phyloP scores from a whole-genome alignment of 2,329 filamentous ascomycete genomes.

The Pyrenophora tritici-repentis region DNA sequence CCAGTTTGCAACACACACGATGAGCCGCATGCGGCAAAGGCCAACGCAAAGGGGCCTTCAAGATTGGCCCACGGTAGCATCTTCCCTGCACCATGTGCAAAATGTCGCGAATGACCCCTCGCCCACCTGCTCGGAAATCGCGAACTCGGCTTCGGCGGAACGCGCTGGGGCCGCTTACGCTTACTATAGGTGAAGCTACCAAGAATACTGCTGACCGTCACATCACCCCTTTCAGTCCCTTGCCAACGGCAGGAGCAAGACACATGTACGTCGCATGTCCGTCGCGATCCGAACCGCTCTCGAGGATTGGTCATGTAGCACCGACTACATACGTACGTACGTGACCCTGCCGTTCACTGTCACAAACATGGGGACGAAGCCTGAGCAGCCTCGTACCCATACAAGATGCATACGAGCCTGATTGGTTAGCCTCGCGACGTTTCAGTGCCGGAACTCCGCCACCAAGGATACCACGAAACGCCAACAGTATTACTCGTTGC shows the following conservation, averaged over 20 bases:
- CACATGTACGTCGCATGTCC: background rate
- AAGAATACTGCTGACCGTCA: conserved; percentile 1
- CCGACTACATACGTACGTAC: too few species aligned
- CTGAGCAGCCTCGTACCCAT: conserved; percentile 7
- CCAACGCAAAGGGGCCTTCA: conserved; percentile 3
- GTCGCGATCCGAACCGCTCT: conserved; percentile 2
- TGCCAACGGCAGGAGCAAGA: background rate
- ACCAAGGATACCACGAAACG: background rate
- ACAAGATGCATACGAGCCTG: background rate
- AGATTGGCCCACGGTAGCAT: conserved; percentile 21
- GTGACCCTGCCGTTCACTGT: too few species aligned
- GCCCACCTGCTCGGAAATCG: conserved; percentile 18
- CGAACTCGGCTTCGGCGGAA: conserved; percentile 12
- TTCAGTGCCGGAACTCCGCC: conserved; percentile 1
- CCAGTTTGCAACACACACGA: conserved; percentile 17
- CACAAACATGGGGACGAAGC: background rate
- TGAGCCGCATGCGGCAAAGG: conserved; percentile 16
- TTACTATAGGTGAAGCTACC: background rate
- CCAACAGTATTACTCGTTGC: too few species aligned
- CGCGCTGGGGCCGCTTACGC: conserved; percentile 13
- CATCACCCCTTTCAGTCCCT: background rate
- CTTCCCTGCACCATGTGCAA: conserved; percentile 17
- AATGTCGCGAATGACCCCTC: conserved; percentile 17
- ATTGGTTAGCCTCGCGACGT: conserved; percentile 13
- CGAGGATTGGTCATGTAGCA: background rate